phyloP scores from a whole-genome alignment of 768 basidiomycete genomes.

The Collybia sordida region DNA sequence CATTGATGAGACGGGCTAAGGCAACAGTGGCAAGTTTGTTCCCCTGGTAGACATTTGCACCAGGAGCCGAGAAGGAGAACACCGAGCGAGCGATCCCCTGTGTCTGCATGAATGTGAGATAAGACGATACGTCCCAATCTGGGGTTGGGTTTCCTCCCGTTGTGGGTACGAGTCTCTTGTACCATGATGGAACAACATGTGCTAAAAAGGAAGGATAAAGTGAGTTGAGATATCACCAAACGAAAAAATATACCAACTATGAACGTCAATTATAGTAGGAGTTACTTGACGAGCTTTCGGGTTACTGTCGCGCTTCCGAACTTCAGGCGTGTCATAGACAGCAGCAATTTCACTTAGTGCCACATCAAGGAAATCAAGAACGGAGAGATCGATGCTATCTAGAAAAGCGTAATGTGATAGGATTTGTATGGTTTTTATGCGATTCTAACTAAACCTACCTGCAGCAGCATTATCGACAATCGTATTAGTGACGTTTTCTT shows the following conservation, averaged over 20 bases:
- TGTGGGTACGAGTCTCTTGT: constrained; percentile 24
- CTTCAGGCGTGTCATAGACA: constrained; percentile 11
- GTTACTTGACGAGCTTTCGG: constrained; percentile 11
- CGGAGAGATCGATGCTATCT: constrained; percentile 30
- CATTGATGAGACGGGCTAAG: constrained; percentile 35
- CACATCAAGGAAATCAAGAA: constrained; percentile 20
- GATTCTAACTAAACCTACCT: constrained; percentile 14
- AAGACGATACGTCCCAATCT: constrained; percentile 24
- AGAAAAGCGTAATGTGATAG: background rate
- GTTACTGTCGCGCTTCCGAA: constrained; percentile 5
- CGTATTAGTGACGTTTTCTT: constrained; percentile 17
- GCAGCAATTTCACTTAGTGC: constrained; percentile 24
- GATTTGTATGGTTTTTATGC: too few species aligned
- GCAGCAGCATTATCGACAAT: constrained; percentile 27
- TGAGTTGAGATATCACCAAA: background rate
- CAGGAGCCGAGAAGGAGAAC: constrained; percentile 31
- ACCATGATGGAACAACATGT: constrained; percentile 32
- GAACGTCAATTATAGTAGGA: constrained; percentile 26
- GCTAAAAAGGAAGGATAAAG: constrained; percentile 11
- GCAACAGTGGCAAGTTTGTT: constrained; percentile 26
- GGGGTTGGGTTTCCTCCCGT: constrained; percentile 29
- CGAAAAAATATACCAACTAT: constrained; percentile 18
- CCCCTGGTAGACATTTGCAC: constrained; percentile 29
- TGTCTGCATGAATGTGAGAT: constrained; percentile 30
- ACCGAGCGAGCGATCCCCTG: constrained; percentile 29